Conservation (phyloP, 768 basidiomycete species). For the Pholiota conissans region DNA sequence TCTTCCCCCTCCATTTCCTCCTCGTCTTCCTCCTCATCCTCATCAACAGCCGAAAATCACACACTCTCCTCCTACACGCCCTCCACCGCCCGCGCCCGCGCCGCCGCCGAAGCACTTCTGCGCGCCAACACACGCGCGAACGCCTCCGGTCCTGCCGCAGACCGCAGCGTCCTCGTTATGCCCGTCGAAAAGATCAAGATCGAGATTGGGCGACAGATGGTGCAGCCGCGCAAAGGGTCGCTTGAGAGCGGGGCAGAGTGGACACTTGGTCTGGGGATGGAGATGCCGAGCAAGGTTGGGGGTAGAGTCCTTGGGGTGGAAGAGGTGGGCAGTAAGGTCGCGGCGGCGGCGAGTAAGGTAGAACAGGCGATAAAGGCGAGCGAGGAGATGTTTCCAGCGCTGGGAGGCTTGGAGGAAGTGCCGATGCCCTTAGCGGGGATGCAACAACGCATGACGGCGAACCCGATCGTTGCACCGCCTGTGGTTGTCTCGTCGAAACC, state of each 20-base stretch:
- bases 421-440: too few relatives aligned
- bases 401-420: too few relatives aligned
- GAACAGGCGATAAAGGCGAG: too few relatives aligned
- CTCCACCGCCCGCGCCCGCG: background rate
- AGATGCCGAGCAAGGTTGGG: background rate
- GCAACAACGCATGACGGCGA: too few relatives aligned
- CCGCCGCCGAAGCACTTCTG: background rate
- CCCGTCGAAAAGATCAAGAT: background rate
- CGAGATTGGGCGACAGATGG: background rate
- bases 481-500: background rate
- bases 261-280: constrained; percentile 2
- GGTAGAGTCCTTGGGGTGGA: too few relatives aligned
- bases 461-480: background rate
- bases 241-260: background rate
- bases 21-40: background rate
- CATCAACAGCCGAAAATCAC: background rate
- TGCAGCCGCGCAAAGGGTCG: background rate
- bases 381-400: too few relatives aligned
- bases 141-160: too few relatives aligned
- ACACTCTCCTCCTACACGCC: background rate
- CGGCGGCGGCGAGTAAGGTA: background rate
- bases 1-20: background rate
- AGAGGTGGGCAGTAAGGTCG: background rate
- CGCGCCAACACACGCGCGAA: background rate
- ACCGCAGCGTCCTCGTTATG: background rate